These are phyloP conservation scores for Aspergillus vadensis DNA, from an alignment of 2,329 filamentous ascomycete genomes.

Conservation along the genomic window DNA sequence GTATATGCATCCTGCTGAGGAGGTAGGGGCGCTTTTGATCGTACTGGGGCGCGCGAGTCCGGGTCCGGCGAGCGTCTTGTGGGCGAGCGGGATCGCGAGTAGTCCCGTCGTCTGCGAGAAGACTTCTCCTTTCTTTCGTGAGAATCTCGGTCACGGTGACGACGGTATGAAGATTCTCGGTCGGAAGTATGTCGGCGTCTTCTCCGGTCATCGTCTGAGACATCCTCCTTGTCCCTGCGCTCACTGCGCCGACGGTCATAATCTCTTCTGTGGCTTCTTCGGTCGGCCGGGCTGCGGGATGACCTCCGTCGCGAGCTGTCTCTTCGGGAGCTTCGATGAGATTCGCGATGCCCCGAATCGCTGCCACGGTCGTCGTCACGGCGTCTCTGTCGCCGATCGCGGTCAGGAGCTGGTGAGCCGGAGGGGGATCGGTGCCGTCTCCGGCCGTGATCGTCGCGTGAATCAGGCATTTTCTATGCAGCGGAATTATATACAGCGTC, in stretches of 20 bases:
- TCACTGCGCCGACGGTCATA: constrained; percentile 25
- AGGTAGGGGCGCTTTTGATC: constrained; percentile 45
- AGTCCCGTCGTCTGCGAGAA: constrained; percentile 27
- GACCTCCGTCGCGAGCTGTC: constrained; percentile 26
- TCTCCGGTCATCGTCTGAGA: constrained; percentile 29
- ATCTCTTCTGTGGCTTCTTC: constrained; percentile 25
- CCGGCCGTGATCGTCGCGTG: constrained; percentile 23
- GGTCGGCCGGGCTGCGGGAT: constrained; percentile 31
- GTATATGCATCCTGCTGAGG: constrained; percentile 51
- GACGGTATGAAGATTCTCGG: constrained; percentile 29
- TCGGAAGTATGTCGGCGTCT: constrained; percentile 32
- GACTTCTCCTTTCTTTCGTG: constrained; percentile 24
- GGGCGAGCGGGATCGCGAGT: constrained; percentile 33
- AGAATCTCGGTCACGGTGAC: constrained; percentile 26
- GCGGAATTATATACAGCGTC: background rate
- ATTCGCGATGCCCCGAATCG: constrained; percentile 30
- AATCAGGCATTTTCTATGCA: constrained; percentile 29
- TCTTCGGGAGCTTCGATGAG: constrained; percentile 31
- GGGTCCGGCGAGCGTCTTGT: constrained; percentile 29
- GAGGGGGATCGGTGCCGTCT: constrained; percentile 27
- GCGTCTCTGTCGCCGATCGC: constrained; percentile 26
- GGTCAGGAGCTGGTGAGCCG: constrained; percentile 22
- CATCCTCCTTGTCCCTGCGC: constrained; percentile 28
- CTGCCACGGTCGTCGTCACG: constrained; percentile 23
- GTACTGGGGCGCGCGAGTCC: constrained; percentile 31